Conservation (phyloP, 257 asterid species). For the Marsdenia floribunda region DNA sequence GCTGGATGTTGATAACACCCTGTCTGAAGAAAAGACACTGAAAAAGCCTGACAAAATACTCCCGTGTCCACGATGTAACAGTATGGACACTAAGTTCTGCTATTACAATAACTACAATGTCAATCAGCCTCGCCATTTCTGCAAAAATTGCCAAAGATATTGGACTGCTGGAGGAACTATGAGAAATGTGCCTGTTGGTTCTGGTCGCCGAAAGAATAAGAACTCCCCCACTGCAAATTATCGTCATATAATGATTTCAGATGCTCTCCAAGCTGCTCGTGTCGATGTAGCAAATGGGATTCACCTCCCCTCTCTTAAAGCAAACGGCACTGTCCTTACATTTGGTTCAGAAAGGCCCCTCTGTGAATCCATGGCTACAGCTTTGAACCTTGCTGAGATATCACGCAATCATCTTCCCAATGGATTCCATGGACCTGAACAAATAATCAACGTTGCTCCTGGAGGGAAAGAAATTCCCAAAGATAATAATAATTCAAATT, state of each 20-base stretch:
- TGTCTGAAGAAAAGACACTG: constrained; percentile 36
- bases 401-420: constrained; percentile 21
- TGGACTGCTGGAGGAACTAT: constrained; percentile 93
- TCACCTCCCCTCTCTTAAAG: constrained; percentile 24
- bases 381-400: constrained; percentile 19
- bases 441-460: constrained; percentile 3
- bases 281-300: constrained; percentile 29
- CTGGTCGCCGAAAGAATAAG: constrained; percentile 84
- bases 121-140: constrained; percentile 78
- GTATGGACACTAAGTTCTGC: constrained; percentile 86
- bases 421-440: constrained; percentile 18
- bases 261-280: constrained; percentile 25
- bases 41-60: constrained; percentile 71
- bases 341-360: constrained; percentile 37
- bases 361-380: constrained; percentile 22
- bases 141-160: constrained; percentile 80
- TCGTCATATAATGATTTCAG: constrained; percentile 32
- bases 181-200: constrained; percentile 82
- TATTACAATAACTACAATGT: constrained; percentile 89
- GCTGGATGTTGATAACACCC: constrained; percentile 19
- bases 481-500: constrained; percentile 6
- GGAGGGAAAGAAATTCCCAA: constrained; percentile 10
- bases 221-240: constrained; percentile 23
- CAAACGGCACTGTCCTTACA: constrained; percentile 35
- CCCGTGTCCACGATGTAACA: constrained; percentile 81